Evolutionary conservation across 345 rosid species (phyloP).

Genomic region (Chamaenerion angustifolium): DNA sequence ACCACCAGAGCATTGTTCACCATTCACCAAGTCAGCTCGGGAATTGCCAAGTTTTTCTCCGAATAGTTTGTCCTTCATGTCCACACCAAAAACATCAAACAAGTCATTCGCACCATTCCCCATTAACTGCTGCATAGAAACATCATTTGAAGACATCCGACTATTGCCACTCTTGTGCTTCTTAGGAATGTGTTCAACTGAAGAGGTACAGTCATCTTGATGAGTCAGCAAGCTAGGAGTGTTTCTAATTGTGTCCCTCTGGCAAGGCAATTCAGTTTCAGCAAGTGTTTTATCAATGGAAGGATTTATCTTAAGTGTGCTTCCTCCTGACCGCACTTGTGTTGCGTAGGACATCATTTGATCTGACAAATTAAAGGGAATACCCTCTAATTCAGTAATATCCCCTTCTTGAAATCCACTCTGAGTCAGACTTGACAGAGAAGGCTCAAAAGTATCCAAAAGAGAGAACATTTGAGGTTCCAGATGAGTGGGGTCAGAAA

Average conservation of each 20-base stretch:
- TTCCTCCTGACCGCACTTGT: no score
- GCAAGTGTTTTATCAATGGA: background rate
- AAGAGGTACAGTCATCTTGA: no score
- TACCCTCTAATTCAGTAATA: conserved; percentile 5
- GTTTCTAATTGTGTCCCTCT: background rate
- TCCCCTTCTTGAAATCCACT: no score
- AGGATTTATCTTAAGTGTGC: conserved; percentile 2
- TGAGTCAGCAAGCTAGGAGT: no score
- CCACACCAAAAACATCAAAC: conserved; percentile 62
- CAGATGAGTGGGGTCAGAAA: conserved; percentile 9
- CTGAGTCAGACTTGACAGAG: no score
- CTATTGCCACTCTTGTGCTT: no score
- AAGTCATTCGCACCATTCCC: conserved; percentile 35
- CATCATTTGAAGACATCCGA: no score
- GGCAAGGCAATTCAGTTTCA: conserved; percentile 1
- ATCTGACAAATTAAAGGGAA: background rate
- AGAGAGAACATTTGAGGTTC: background rate
- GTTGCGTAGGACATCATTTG: no score
- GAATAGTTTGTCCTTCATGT: conserved; percentile 37
- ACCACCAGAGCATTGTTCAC: conserved; percentile 22
- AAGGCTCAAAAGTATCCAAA: no score
- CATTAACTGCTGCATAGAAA: background rate
- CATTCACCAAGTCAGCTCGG: conserved; percentile 14
- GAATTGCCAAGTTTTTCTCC: conserved; percentile 21
- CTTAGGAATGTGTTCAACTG: no score